Percentiles rank a stretch among this genome's conserved stretches.
Conservation (phyloP, 2,329 filamentous ascomycete genomes). For the Beauveria sp. region DNA sequence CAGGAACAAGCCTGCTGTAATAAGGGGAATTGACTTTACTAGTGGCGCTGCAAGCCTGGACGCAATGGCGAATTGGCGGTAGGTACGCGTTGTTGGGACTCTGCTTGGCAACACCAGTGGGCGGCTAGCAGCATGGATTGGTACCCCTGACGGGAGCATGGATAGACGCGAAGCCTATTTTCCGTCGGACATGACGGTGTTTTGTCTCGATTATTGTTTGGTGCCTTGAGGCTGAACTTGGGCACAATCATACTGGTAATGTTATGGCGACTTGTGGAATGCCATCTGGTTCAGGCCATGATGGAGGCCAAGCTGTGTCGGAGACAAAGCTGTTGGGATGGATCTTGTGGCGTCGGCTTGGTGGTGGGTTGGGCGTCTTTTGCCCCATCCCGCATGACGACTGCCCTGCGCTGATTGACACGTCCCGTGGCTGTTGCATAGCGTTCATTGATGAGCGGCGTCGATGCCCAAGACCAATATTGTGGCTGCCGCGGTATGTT, state of each 20-base stretch:
- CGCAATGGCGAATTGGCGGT: too few relatives aligned
- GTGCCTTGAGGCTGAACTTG: neutral
- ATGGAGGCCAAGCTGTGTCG: too few relatives aligned
- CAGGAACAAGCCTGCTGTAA: neutral
- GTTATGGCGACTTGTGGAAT: neutral
- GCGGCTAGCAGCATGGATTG: neutral
- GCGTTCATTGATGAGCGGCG: neutral
- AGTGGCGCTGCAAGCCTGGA: neutral
- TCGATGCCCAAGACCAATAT: neutral
- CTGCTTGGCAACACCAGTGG: neutral
- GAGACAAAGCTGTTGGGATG: neutral
- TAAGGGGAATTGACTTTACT: conserved; percentile 1
- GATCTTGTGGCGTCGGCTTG: conserved; percentile 6
- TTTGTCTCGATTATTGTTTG: neutral
- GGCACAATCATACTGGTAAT: too few relatives aligned
- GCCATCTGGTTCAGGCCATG: too few relatives aligned
- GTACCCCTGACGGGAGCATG: neutral
- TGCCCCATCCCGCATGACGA: neutral
- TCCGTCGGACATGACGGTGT: neutral
- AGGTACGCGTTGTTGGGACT: neutral
- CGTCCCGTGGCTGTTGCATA: neutral
- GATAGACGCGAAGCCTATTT: neutral
- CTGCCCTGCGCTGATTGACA: conserved; percentile 2
- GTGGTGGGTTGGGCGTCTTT: neutral
- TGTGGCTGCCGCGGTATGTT: neutral